Conservation (phyloP, 2,329 filamentous ascomycete genomes). For the Paracorniculantispora psalliotae region DNA sequence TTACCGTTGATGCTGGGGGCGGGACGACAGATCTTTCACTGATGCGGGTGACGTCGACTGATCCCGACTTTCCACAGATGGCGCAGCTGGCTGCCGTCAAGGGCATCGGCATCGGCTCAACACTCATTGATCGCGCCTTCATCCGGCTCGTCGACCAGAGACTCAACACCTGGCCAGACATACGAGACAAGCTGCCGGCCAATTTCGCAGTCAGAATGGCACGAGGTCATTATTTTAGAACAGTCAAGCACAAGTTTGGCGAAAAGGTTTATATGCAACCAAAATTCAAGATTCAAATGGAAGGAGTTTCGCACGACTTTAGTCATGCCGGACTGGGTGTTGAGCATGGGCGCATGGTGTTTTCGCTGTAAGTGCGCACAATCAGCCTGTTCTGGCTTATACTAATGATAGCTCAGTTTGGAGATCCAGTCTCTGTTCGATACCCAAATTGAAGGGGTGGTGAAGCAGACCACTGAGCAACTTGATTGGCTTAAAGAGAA, state of each 20-base stretch:
- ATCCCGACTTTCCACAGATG: conserved; percentile 25
- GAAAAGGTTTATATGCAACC: conserved; percentile 37
- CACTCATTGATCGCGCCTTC: conserved; percentile 42
- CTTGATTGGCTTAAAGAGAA: conserved; percentile 34
- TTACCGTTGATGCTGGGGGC: conserved; percentile 41
- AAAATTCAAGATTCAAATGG: conserved; percentile 38
- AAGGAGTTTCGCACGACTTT: conserved; percentile 37
- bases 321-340: conserved; percentile 33
- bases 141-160: conserved; percentile 33
- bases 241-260: conserved; percentile 39
- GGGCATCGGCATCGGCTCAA: conserved; percentile 41
- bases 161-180: conserved; percentile 31
- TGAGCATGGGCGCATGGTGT: conserved; percentile 35
- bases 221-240: conserved; percentile 34
- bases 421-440: conserved; percentile 42
- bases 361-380: conserved; percentile 30
- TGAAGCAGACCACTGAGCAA: conserved; percentile 34
- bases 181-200: conserved; percentile 28
- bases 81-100: conserved; percentile 34
- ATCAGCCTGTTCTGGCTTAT: neutral
- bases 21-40: conserved; percentile 43
- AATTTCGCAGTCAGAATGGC: conserved; percentile 34
- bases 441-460: conserved; percentile 35
- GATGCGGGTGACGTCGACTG: conserved; percentile 34
- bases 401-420: conserved; percentile 23